These are phyloP conservation scores for Sanghuangporus weigelae DNA, from an alignment of 1,284 basidiomycete species.

Conservation along the genomic window DNA sequence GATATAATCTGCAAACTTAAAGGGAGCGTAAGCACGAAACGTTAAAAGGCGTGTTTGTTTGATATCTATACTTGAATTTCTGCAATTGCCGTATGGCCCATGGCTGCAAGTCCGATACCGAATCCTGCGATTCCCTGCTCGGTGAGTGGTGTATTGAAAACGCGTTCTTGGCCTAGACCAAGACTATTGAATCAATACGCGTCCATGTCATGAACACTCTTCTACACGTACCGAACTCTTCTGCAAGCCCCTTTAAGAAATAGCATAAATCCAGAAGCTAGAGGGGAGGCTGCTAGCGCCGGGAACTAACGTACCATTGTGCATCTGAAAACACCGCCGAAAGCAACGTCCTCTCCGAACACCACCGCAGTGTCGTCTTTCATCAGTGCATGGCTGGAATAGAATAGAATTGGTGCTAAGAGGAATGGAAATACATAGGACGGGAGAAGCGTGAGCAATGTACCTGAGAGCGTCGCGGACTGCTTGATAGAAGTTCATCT, in stretches of 20 bases:
- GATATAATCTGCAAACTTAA: conserved; percentile 77
- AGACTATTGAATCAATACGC: neutral
- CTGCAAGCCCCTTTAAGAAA: conserved; percentile 72
- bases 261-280: neutral
- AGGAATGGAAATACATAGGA: neutral
- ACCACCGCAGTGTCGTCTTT: conserved; percentile 86
- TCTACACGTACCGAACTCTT: conserved; percentile 72
- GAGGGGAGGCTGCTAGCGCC: neutral
- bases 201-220: conserved; percentile 1
- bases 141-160: conserved; percentile 93
- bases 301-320: conserved; percentile 55
- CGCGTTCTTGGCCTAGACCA: conserved; percentile 71
- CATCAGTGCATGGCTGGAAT: conserved; percentile 63
- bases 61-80: conserved; percentile 59
- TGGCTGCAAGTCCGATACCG: conserved; percentile 85
- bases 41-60: neutral
- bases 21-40: neutral
- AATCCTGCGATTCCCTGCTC: conserved; percentile 96
- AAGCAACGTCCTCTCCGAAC: conserved; percentile 92
- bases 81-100: conserved; percentile 93
- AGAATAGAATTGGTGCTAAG: neutral
- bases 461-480: conserved; percentile 86
- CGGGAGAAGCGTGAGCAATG: neutral
- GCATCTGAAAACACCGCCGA: conserved; percentile 90
- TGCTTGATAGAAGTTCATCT: conserved; percentile 90